Base-by-base conservation (phyloP, 2,329 filamentous ascomycete species). In the Neonectria magnoliae region DNA sequence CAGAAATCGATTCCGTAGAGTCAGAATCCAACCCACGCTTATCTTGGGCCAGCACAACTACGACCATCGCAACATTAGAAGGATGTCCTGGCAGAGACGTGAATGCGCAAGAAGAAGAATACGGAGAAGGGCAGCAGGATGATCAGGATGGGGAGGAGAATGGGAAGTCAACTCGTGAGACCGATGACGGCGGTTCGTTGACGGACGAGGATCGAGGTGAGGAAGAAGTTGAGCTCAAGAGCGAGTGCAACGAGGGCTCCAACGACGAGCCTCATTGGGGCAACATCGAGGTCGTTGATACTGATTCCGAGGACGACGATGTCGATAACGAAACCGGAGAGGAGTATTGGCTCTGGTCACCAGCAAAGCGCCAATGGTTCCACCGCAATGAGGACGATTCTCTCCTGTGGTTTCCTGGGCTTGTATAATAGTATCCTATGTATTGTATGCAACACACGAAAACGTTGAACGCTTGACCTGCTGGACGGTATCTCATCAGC, bases 301-400 rank as follows among this genome's bases (percentile, higher is more conserved):
- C 38, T 5, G 22, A 55, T 4, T 22, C 27, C 11, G 57, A 48
- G 18, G 45, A 56, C 11, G 44, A n/a, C 14, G 55, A 41, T 4
- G 6, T 16, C 14, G 48, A 60, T 9, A 27, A 29, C 4, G 29
- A 33, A 14, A 36, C 25, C 14, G 41, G 58, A 5, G 18, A 47
- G n/a, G 53, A 56, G 14, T 67, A 57, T 36, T 67, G 65, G 65
- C 41, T 27, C n/a, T 67, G 61, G 60, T 67, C 64, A n/a, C 20
- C 29, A 18, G 7, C 48, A 18, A 11, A 61, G 1, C 31, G 25
- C 7, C 47, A 44, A 16, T 65, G 52, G 53, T 64, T 41, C 33
- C 65, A 64, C n/a, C 8, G 48, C 20, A 13, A 55, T 20, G 20
- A 57, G 4, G 60, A 64, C 20, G 16, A 29, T 22, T 29, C 45